A percentile compares a stretch with the other conserved stretches of the same genome.
Evolutionary conservation across 2,329 filamentous ascomycete species (phyloP).

Genomic region (Sporothrix inflata): DNA sequence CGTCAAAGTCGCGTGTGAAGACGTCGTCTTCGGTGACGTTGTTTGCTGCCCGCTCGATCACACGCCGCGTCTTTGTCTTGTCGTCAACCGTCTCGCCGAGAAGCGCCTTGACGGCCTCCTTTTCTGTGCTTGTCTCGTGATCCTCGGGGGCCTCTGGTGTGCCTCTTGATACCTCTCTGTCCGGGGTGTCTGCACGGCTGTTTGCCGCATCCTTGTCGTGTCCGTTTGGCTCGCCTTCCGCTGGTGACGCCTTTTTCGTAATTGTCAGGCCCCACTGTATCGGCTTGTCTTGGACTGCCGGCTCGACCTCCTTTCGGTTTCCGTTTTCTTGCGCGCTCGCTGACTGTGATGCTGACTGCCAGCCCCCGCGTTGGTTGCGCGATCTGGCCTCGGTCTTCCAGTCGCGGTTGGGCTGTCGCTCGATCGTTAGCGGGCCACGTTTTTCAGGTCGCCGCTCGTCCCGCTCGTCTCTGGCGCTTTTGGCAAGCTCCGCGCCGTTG

Average conservation of each 20-base stretch:
- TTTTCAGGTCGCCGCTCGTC: conserved; percentile 27
- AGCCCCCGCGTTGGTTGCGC: conserved; percentile 31
- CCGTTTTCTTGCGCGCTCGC: not conserved
- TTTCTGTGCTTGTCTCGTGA: conserved; percentile 14
- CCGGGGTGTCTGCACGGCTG: not conserved
- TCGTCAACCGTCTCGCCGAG: conserved; percentile 30
- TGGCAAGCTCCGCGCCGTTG: conserved; percentile 36
- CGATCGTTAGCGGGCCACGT: conserved; percentile 37
- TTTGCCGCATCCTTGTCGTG: not conserved
- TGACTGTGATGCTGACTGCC: not conserved
- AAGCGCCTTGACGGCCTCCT: conserved; percentile 35
- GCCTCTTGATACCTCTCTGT: not conserved
- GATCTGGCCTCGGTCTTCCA: conserved; percentile 42
- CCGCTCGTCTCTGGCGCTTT: conserved; percentile 32
- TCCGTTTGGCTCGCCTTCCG: not conserved
- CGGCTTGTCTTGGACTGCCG: conserved; percentile 42
- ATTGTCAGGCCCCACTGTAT: conserved; percentile 46
- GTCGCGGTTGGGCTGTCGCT: conserved; percentile 36
- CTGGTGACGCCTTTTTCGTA: conserved; percentile 36
- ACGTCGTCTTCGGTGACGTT: conserved; percentile 67
- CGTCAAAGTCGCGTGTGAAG: conserved; percentile 69
- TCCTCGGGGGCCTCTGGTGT: not conserved
- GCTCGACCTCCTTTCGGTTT: conserved; percentile 35
- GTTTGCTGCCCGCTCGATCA: conserved; percentile 36
- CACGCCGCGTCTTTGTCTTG: conserved; percentile 27